These are phyloP conservation scores for Backusella tarrabulga DNA, from an alignment of 192 early-diverging fungal species.

Conservation along the genomic window DNA sequence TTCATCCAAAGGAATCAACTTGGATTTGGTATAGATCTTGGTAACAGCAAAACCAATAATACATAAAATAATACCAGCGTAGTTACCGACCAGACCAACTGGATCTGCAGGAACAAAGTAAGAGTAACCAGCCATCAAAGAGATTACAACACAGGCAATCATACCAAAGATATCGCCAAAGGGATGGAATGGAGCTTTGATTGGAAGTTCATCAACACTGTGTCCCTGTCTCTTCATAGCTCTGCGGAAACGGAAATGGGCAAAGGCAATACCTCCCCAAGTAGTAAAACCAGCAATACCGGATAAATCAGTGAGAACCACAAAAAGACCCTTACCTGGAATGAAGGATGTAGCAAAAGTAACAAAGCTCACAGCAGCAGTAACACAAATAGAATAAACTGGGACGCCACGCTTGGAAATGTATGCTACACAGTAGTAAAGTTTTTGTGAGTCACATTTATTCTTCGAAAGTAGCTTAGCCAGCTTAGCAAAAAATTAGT, in stretches of 20 bases:
- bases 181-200: constrained; percentile 52
- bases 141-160: constrained; percentile 24
- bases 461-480: neutral
- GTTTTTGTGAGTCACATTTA: neutral
- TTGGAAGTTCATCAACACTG: constrained; percentile 61
- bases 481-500: neutral
- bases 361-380: constrained; percentile 20
- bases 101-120: constrained; percentile 30
- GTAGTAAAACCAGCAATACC: constrained; percentile 47
- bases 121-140: constrained; percentile 26
- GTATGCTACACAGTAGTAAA: constrained; percentile 18
- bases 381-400: constrained; percentile 34
- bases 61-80: constrained; percentile 26
- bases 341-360: constrained; percentile 34
- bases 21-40: constrained; percentile 30
- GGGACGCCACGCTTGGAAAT: constrained; percentile 63
- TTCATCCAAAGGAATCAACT: constrained; percentile 24
- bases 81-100: constrained; percentile 28
- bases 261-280: constrained; percentile 80
- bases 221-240: constrained; percentile 73
- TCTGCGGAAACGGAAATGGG: constrained; percentile 79
- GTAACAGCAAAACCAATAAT: constrained; percentile 5
- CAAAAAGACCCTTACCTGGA: constrained; percentile 31
- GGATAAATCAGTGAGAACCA: constrained; percentile 21
- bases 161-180: constrained; percentile 29